Evolutionary conservation across 169 alveolate genomes (phyloP).

Genomic region (Plasmodium vivax): DNA sequence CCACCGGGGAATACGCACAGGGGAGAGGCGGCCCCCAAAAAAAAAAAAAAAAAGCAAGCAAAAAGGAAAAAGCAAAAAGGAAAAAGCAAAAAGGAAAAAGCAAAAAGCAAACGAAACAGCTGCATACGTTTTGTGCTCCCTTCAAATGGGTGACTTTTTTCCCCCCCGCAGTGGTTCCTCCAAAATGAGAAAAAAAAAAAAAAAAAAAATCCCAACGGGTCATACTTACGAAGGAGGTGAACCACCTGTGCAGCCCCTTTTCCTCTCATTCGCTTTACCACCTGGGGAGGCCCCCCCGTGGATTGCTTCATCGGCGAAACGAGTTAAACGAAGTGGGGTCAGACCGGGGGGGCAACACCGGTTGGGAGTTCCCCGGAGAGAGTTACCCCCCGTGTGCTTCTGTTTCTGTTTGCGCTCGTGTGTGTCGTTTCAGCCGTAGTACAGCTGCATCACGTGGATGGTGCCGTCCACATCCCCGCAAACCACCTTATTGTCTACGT

Average conservation of each 20-base stretch:
- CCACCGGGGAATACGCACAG: background rate
- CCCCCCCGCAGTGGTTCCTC: background rate
- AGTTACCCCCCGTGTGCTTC: background rate
- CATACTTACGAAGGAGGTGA: background rate
- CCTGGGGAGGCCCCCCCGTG: background rate
- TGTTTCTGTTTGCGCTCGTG: background rate
- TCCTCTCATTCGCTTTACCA: background rate
- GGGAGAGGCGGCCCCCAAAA: background rate
- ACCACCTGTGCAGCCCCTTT: background rate
- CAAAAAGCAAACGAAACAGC: background rate
- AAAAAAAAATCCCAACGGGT: background rate
- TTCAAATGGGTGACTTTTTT: background rate
- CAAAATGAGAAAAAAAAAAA: background rate
- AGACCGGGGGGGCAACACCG: background rate
- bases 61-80: too few relatives aligned
- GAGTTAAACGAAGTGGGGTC: too few relatives aligned
- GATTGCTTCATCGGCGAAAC: background rate
- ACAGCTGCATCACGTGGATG: conserved; percentile 64
- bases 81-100: too few relatives aligned
- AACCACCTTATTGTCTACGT: conserved; percentile 47
- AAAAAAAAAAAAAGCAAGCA: background rate
- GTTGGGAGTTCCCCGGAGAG: background rate
- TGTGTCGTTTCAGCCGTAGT: background rate
- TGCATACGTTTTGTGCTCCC: background rate
- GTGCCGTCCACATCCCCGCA: conserved; percentile 71